Base-by-base conservation (phyloP, 441 rosid genomes). In the Erodium chrysanthum region DNA sequence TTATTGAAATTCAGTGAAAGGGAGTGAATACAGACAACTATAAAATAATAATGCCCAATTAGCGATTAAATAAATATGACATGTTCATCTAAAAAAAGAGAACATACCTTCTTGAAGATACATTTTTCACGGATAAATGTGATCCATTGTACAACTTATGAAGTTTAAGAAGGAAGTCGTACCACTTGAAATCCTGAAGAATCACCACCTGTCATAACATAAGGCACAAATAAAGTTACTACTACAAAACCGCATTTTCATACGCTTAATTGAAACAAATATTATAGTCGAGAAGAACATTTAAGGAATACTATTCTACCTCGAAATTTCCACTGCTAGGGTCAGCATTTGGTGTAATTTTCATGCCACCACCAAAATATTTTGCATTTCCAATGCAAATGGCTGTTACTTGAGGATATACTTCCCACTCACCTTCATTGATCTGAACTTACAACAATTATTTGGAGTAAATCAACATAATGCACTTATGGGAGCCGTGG, bases 321-420 rank as follows among this genome's bases (percentile, higher is more conserved):
- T 91, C 97, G 64, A 94, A 82, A 66, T 80, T 79, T 82, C 92
- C 90, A 79, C 77, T 85, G 69, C 73, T 20, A 72, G 96, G 99
- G 77, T 86, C 80, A 18, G 94, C 99, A 74, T 87, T 91, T 62
- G 97, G 96, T 17, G 97, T 82, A 56, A 94, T 91, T 83, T 88
- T 94, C 99, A 91, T 91, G 72, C 97, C 97, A 67, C 99, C 96
- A 11, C 96, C 99, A 76, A 94, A 94, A 86, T 81, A 93, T 71
- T 91, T 93, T 27, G 88, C 97, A 75, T 93, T 93, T 69, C 97
- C 97, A 75, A 91, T 75, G 73, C 98, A 93, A 44, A 93, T 79
- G 68, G 97, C 96, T 2, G 97, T 91, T 68, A 91, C 96, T 73
- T 85, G 83, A 69, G 91, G 73, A 76, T 73, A 87, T 46, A 71